A percentile compares a stretch with the other conserved stretches of the same genome.
These are phyloP conservation scores for Murraya koenigii DNA, from an alignment of 345 rosid genomes.

Conservation along the genomic window DNA sequence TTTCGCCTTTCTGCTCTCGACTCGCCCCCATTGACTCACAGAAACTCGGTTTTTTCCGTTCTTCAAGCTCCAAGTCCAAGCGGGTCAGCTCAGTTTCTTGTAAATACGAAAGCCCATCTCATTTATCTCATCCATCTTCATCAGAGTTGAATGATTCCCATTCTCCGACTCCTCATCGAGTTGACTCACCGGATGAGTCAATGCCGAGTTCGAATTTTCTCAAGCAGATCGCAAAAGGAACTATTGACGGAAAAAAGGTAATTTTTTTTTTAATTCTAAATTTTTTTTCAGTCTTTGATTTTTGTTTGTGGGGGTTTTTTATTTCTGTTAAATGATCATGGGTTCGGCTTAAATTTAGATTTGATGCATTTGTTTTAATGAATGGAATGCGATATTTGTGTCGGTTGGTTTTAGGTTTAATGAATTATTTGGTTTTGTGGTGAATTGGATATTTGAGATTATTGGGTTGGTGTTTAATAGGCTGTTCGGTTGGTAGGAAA, in stretches of 20 bases:
- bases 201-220: conserved; percentile 25
- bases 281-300: not conserved
- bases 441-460: not conserved
- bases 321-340: not conserved
- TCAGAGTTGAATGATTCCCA: conserved; percentile 13
- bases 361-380: not conserved
- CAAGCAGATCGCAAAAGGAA: conserved; percentile 32
- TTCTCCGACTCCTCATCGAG: conserved; percentile 20
- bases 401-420: conserved; percentile 10
- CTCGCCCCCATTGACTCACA: conserved; percentile 38
- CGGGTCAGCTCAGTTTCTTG: conserved; percentile 45
- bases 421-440: conserved; percentile 12
- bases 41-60: conserved; percentile 27
- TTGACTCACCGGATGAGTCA: conserved; percentile 30
- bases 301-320: not conserved
- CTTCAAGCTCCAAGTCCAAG: conserved; percentile 29
- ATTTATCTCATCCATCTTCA: conserved; percentile 9
- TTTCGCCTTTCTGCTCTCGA: conserved; percentile 38
- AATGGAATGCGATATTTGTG: not conserved
- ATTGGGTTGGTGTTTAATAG: not conserved
- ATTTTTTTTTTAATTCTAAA: not conserved
- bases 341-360: not conserved
- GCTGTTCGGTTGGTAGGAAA: not conserved
- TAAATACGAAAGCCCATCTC: conserved; percentile 29
- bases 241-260: conserved; percentile 57